phyloP scores from a whole-genome alignment of 176 grass and related monocot species.

The Aegilops umbellulata region DNA sequence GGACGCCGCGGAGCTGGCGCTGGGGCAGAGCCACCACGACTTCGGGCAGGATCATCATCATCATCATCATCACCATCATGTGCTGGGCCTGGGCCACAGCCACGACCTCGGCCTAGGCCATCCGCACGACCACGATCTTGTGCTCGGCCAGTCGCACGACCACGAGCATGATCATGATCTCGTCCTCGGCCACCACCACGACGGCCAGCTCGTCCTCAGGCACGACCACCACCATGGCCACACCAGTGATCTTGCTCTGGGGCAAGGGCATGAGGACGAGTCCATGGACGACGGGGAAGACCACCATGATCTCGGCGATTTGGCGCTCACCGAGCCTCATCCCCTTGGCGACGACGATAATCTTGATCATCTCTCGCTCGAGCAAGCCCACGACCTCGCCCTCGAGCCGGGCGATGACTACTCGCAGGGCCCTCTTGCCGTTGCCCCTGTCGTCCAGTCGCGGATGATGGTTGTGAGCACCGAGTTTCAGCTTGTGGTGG shows the following conservation, averaged over 20 bases:
- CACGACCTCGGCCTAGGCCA: conserved; percentile 61
- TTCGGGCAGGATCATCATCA: conserved; percentile 42
- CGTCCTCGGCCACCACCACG: conserved; percentile 54
- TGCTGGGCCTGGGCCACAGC: conserved; percentile 41
- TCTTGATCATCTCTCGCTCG: conserved; percentile 72
- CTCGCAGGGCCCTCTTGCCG: conserved; percentile 51
- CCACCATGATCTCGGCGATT: conserved; percentile 65
- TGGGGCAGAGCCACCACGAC: conserved; percentile 76
- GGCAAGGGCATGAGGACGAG: conserved; percentile 59
- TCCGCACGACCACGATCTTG: conserved; percentile 53
- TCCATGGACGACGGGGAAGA: conserved; percentile 39
- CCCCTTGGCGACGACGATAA: conserved; percentile 57
- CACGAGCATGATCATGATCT: conserved; percentile 48
- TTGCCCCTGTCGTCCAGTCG: conserved; percentile 70
- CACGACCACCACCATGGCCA: conserved; percentile 57
- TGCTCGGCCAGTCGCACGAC: conserved; percentile 44
- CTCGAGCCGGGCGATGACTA: conserved; percentile 55
- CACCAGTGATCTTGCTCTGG: conserved; percentile 62
- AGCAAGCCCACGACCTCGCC: conserved; percentile 72
- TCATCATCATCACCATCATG: conserved; percentile 1
- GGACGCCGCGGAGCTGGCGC: conserved; percentile 64
- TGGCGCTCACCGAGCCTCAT: conserved; percentile 66
- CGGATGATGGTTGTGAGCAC: conserved; percentile 57
- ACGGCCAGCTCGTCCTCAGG: conserved; percentile 60
- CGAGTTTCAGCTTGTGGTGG: conserved; percentile 67